Percentiles rank a stretch among this genome's conserved stretches.
phyloP scores from a whole-genome alignment of 2,329 filamentous ascomycete species.

The Xylariaceae sp. region DNA sequence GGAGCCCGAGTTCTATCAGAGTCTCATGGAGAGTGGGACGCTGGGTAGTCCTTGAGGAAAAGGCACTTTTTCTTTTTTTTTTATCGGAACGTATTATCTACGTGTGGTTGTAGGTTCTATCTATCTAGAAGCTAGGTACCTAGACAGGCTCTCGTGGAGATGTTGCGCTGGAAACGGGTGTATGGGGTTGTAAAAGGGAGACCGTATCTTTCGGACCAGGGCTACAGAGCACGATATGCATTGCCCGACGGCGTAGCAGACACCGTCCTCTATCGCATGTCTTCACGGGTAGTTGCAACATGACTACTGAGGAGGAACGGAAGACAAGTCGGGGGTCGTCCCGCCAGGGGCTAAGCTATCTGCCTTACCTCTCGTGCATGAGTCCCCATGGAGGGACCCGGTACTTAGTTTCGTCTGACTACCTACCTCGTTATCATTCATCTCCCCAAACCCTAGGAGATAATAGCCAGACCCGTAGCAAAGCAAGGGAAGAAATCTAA shows the following conservation, averaged over 20 bases:
- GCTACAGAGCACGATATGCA: not conserved
- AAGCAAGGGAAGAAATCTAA: too few relatives aligned
- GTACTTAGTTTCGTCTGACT: too few relatives aligned
- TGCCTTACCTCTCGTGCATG: too few relatives aligned
- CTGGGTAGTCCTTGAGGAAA: slow-evolving; percentile 47
- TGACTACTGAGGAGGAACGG: too few relatives aligned
- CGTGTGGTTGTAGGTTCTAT: not conserved
- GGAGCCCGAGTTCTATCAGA: slow-evolving; percentile 88
- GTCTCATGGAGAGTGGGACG: slow-evolving; percentile 81
- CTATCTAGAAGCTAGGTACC: too few relatives aligned
- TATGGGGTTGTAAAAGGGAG: not conserved
- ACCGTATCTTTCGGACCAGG: not conserved
- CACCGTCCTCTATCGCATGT: not conserved
- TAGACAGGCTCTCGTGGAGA: not conserved
- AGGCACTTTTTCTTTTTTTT: not conserved
- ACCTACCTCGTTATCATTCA: too few relatives aligned
- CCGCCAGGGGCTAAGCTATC: not conserved
- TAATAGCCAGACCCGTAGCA: too few relatives aligned
- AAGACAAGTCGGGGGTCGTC: too few relatives aligned
- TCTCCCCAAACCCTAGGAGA: too few relatives aligned
- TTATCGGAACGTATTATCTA: too few relatives aligned
- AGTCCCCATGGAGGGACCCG: too few relatives aligned
- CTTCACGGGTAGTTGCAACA: not conserved
- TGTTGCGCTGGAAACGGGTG: too few relatives aligned
- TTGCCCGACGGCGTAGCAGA: not conserved